Conservation (phyloP, 768 basidiomycete species). For the Hirschioporus abietinus region DNA sequence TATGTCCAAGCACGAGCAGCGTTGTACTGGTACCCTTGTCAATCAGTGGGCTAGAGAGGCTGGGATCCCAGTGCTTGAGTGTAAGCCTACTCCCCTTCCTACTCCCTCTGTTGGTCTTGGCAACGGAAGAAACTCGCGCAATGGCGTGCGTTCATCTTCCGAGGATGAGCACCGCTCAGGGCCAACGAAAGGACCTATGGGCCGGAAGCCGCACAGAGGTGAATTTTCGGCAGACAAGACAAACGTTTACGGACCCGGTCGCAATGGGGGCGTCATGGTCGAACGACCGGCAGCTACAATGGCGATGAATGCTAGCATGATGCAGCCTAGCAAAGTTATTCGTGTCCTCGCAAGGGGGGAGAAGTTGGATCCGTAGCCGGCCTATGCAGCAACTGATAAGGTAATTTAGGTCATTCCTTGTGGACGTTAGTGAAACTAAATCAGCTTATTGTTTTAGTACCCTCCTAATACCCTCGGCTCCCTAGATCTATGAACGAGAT, state of each 20-base stretch:
- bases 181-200: slow-evolving; percentile 15
- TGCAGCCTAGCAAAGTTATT: slow-evolving; percentile 70
- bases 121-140: slow-evolving; percentile 18
- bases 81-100: slow-evolving; percentile 34
- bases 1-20: slow-evolving; percentile 55
- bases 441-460: background rate
- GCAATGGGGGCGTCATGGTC: slow-evolving; percentile 39
- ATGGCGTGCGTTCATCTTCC: slow-evolving; percentile 13
- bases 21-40: slow-evolving; percentile 59
- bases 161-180: slow-evolving; percentile 22
- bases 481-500: background rate
- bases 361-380: slow-evolving; percentile 55
- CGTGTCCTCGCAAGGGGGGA: slow-evolving; percentile 80
- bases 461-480: background rate
- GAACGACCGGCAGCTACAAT: slow-evolving; percentile 74
- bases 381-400: background rate
- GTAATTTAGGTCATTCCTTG: background rate
- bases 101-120: slow-evolving; percentile 20
- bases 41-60: slow-evolving; percentile 63
- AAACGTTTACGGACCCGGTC: slow-evolving; percentile 8
- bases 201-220: background rate
- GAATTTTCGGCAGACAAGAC: slow-evolving; percentile 6
- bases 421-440: background rate
- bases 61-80: slow-evolving; percentile 49
- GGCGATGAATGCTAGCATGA: slow-evolving; percentile 76